Evolutionary conservation across 2,329 filamentous ascomycete genomes (phyloP).

Genomic region (Coniochaeta pulveracea): DNA sequence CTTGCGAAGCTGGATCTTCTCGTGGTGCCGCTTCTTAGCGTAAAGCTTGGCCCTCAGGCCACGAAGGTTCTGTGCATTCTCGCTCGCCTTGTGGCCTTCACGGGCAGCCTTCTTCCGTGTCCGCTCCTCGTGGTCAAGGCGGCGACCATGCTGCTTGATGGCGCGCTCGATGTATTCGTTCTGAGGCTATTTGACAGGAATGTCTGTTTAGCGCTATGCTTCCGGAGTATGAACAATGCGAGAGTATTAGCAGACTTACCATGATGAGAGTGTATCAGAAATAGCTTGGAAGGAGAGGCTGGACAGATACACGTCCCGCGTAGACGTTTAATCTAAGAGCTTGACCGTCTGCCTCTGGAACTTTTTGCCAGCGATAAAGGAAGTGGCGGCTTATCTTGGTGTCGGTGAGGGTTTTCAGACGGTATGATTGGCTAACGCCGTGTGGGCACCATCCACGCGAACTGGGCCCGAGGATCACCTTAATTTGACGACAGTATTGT

Average conservation of each 20-base stretch:
- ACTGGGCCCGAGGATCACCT: not conserved
- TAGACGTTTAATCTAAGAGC: too few relatives aligned
- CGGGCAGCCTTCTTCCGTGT: constrained; percentile 76
- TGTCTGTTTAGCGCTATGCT: constrained; percentile 1
- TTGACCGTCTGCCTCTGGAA: too few relatives aligned
- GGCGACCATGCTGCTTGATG: constrained; percentile 33
- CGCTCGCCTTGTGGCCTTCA: constrained; percentile 76
- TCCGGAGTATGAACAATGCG: too few relatives aligned
- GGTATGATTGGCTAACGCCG: not conserved
- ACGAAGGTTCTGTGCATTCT: constrained; percentile 86
- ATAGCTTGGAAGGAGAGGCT: not conserved
- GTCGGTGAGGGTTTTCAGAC: constrained; percentile 2
- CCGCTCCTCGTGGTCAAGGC: constrained; percentile 76
- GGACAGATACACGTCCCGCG: too few relatives aligned
- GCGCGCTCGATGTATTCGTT: constrained; percentile 65
- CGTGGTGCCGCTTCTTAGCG: constrained; percentile 85
- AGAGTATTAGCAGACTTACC: not conserved
- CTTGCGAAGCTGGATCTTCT: constrained; percentile 98
- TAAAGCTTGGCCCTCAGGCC: constrained; percentile 88
- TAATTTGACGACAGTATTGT: constrained; percentile 1
- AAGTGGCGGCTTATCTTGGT: not conserved
- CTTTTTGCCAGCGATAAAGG: not conserved
- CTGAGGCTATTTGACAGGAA: constrained; percentile 49
- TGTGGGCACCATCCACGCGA: not conserved
- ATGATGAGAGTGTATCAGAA: not conserved